Evolutionary conservation across 2,329 filamentous ascomycete species (phyloP).

Genomic region (Colletotrichum sp.): DNA sequence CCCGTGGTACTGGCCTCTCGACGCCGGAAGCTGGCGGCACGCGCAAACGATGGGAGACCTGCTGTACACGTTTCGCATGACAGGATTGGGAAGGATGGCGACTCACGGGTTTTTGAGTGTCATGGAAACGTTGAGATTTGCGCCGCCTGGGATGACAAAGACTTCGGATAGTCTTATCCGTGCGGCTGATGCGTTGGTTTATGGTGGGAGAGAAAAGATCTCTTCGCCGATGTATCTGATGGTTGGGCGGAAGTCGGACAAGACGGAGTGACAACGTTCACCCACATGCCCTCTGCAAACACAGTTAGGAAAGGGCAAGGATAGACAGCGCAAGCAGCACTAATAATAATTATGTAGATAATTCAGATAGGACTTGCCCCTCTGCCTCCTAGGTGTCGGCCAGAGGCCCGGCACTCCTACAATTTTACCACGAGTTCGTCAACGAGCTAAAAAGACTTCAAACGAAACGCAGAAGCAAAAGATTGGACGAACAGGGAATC

Average conservation of each 20-base stretch:
- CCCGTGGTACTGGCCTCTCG: conserved; percentile 90
- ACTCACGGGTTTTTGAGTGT: conserved; percentile 76
- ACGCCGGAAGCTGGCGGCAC: conserved; percentile 77
- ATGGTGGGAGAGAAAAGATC: conserved; percentile 80
- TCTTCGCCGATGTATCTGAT: conserved; percentile 98
- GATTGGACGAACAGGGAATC: conserved; percentile 19
- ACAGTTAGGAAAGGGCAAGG: conserved; percentile 26
- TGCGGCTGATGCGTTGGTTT: conserved; percentile 81
- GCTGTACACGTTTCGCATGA: conserved; percentile 83
- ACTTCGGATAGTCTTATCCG: conserved; percentile 81
- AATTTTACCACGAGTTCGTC: rapidly evolving
- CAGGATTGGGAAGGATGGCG: conserved; percentile 73
- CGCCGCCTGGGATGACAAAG: conserved; percentile 82
- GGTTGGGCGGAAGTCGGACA: conserved; percentile 79
- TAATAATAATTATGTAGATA: too few species aligned
- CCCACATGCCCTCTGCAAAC: rapidly evolving
- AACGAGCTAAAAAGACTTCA: not conserved
- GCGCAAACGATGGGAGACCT: conserved; percentile 76
- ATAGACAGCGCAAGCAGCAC: not conserved
- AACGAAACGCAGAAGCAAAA: conserved; percentile 27
- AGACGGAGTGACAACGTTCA: conserved; percentile 18
- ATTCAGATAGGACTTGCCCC: too few species aligned
- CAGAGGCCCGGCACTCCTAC: not conserved
- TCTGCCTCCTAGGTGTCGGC: too few species aligned
- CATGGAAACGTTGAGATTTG: conserved; percentile 73